These are phyloP conservation scores for Amylocystis lapponica DNA, from an alignment of 768 basidiomycete species.

Conservation along the genomic window DNA sequence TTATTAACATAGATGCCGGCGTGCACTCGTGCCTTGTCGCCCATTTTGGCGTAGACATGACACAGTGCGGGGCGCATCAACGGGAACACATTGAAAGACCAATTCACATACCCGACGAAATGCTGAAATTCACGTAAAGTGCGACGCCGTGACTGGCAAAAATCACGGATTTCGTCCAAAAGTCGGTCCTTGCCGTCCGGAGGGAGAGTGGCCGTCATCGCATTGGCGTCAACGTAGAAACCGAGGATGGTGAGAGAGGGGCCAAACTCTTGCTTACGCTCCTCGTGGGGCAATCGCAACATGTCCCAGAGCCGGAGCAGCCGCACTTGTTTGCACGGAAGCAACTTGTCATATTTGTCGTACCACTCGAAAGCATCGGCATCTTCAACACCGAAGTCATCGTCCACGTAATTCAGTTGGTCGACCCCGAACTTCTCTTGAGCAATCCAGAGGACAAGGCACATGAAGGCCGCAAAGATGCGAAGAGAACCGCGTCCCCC, in stretches of 20 bases:
- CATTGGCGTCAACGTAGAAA: slow-evolving; percentile 30
- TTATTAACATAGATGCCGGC: slow-evolving; percentile 25
- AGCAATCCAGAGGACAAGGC: slow-evolving; percentile 36
- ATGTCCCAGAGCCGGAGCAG: slow-evolving; percentile 36
- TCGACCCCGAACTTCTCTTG: slow-evolving; percentile 12
- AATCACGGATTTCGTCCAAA: background rate
- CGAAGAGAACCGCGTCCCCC: slow-evolving; percentile 23
- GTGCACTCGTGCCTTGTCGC: slow-evolving; percentile 12
- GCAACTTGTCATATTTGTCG: slow-evolving; percentile 20
- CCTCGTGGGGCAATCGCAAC: slow-evolving; percentile 33
- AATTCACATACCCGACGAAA: slow-evolving; percentile 34
- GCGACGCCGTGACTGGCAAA: background rate
- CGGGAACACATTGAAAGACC: slow-evolving; percentile 33
- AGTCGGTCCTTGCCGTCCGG: background rate
- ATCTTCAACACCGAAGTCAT: slow-evolving; percentile 22
- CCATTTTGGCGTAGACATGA: slow-evolving; percentile 27
- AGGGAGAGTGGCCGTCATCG: slow-evolving; percentile 25
- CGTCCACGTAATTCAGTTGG: slow-evolving; percentile 31
- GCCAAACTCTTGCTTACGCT: slow-evolving; percentile 35
- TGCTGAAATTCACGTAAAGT: slow-evolving; percentile 23
- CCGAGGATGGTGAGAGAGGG: slow-evolving; percentile 31
- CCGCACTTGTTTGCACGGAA: slow-evolving; percentile 27
- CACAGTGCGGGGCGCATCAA: slow-evolving; percentile 24
- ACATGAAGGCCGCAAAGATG: slow-evolving; percentile 22
- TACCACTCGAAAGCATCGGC: slow-evolving; percentile 21